These are phyloP conservation scores for Leucoagaricus sp. DNA, from an alignment of 1,284 basidiomycete species.

Conservation along the genomic window DNA sequence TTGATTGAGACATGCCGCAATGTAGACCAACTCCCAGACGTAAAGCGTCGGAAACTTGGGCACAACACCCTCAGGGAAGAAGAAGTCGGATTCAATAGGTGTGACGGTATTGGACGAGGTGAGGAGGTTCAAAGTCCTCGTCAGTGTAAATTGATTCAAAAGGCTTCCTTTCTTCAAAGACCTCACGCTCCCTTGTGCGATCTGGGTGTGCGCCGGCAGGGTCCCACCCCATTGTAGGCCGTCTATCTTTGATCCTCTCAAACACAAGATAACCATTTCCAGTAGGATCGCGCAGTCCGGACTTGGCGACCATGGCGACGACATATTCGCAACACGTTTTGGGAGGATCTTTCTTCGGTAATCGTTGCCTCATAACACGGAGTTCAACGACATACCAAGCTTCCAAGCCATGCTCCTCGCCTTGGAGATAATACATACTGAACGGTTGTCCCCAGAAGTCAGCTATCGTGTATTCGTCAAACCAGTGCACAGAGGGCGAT, in stretches of 20 bases:
- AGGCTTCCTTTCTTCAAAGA: slow-evolving; percentile 3
- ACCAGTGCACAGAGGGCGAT: not conserved
- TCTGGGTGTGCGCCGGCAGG: not conserved
- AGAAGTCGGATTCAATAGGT: not conserved
- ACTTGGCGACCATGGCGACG: not conserved
- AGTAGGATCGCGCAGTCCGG: not conserved
- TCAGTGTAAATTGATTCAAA: not conserved
- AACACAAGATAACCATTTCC: slow-evolving; percentile 1
- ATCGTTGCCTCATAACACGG: not conserved
- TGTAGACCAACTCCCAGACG: slow-evolving; percentile 5
- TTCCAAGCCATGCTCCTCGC: not conserved
- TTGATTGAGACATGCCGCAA: not conserved
- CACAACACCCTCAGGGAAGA: no score
- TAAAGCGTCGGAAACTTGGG: not conserved
- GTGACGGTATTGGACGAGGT: no score
- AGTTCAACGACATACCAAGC: slow-evolving; percentile 3
- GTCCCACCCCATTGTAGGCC: not conserved
- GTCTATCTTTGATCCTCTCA: not conserved
- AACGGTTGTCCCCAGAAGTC: slow-evolving; percentile 3
- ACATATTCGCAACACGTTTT: slow-evolving; percentile 1
- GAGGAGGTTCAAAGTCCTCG: not conserved
- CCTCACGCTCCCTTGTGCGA: not conserved
- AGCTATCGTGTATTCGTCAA: not conserved
- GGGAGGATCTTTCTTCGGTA: not conserved
- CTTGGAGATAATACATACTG: not conserved